Conservation (phyloP, 179 eudicot species). For the Camellia oleifera region DNA sequence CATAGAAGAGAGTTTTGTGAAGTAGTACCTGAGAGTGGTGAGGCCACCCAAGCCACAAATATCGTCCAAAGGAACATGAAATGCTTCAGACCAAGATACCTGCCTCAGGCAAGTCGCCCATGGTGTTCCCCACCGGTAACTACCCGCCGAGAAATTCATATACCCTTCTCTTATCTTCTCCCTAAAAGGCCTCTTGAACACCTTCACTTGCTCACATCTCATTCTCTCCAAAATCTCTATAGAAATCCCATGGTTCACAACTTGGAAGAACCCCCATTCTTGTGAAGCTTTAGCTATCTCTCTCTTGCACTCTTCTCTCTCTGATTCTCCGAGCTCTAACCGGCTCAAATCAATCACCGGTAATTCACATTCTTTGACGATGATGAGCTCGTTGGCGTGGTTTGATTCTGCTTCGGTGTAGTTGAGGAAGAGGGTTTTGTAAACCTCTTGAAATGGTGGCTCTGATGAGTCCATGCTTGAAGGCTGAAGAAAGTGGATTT, state of each 20-base stretch:
- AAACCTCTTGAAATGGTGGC: slow-evolving; percentile 58
- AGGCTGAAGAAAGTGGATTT: slow-evolving; percentile 4
- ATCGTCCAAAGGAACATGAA: slow-evolving; percentile 66
- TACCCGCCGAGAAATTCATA: slow-evolving; percentile 50
- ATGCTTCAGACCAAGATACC: slow-evolving; percentile 85
- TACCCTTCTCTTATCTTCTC: slow-evolving; percentile 40
- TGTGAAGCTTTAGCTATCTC: slow-evolving; percentile 42
- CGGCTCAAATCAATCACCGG: slow-evolving; percentile 56
- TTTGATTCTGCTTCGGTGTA: background rate
- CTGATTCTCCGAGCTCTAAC: slow-evolving; percentile 20
- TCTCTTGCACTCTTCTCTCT: slow-evolving; percentile 39
- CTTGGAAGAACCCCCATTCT: slow-evolving; percentile 64
- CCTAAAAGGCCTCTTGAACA: slow-evolving; percentile 55
- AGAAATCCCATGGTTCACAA: slow-evolving; percentile 60
- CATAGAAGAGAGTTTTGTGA: background rate
- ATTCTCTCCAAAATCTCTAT: slow-evolving; percentile 37
- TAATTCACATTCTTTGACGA: slow-evolving; percentile 41
- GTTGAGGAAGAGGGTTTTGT: slow-evolving; percentile 38
- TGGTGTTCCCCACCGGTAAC: slow-evolving; percentile 86
- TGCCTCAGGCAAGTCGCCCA: slow-evolving; percentile 58
- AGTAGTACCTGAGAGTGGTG: slow-evolving; percentile 52
- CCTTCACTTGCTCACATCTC: slow-evolving; percentile 53
- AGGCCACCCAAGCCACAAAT: slow-evolving; percentile 19
- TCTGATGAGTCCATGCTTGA: slow-evolving; percentile 31
- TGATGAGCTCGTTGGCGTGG: background rate